Evolutionary conservation across 176 grass and related monocot species (phyloP).

Genomic region (Rhipidocladum racemiflorum): DNA sequence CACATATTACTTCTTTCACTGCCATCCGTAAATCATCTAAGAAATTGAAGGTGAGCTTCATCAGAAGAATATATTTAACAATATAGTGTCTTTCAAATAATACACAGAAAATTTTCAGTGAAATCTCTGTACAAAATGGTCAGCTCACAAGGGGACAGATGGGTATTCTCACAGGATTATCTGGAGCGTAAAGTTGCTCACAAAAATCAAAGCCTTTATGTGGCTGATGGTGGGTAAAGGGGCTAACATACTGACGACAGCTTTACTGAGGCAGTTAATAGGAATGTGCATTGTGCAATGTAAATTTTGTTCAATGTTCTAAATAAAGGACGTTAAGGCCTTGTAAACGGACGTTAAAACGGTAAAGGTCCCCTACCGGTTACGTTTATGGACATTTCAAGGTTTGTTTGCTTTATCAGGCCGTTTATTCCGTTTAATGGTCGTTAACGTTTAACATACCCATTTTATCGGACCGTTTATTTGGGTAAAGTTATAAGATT

Average conservation of each 20-base stretch:
- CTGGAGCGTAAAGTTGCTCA: neutral
- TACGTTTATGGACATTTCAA: too few relatives aligned
- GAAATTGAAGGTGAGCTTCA: neutral
- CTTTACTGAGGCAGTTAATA: neutral
- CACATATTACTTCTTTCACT: constrained; percentile 93
- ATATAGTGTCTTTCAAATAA: neutral
- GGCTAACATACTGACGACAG: neutral
- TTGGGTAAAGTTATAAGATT: too few relatives aligned
- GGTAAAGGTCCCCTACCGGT: too few relatives aligned
- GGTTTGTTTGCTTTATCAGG: too few relatives aligned
- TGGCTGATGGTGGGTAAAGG: neutral
- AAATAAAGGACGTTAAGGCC: too few relatives aligned
- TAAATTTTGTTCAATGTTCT: neutral
- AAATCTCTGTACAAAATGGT: neutral
- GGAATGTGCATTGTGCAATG: neutral
- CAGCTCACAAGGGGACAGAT: neutral
- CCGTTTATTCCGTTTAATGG: too few relatives aligned
- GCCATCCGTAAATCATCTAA: constrained; percentile 87
- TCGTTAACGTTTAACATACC: too few relatives aligned
- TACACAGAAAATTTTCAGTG: neutral
- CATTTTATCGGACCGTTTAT: too few relatives aligned
- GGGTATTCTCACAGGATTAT: neutral
- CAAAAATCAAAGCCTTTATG: neutral
- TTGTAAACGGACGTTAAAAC: too few relatives aligned
- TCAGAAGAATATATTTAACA: constrained; percentile 6